These are phyloP conservation scores for Agaricus subrufescens DNA, from an alignment of 768 basidiomycete genomes.

Conservation along the genomic window DNA sequence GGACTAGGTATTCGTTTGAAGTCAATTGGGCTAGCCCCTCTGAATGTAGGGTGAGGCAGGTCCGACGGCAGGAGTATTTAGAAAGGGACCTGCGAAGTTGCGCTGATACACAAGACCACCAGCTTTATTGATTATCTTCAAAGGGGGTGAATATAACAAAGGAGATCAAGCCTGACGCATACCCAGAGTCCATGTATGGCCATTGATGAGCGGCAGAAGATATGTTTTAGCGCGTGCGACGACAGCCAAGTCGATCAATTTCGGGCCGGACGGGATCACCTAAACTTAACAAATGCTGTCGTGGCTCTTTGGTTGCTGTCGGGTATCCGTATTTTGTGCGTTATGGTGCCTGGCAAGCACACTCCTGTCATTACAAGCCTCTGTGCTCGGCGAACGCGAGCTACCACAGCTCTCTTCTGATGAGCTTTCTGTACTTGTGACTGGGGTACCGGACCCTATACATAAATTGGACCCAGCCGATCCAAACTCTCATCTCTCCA, in stretches of 20 bases:
- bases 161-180: conserved; percentile 16
- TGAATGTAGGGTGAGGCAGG: conserved; percentile 28
- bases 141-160: conserved; percentile 6
- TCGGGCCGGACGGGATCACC: not conserved
- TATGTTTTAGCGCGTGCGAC: not conserved
- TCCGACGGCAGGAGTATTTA: conserved; percentile 4
- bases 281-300: conserved; percentile 7
- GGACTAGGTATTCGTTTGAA: conserved; percentile 92
- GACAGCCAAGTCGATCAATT: not conserved
- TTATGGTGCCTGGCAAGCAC: conserved; percentile 20
- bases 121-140: conserved; percentile 94
- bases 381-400: conserved; percentile 36
- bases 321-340: conserved; percentile 12
- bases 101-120: conserved; percentile 94
- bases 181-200: conserved; percentile 83
- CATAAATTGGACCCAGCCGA: conserved; percentile 64
- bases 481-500: conserved; percentile 71
- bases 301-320: conserved; percentile 8
- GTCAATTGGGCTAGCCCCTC: conserved; percentile 90
- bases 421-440: conserved; percentile 46
- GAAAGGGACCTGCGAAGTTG: conserved; percentile 74
- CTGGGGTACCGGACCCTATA: conserved; percentile 52
- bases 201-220: conserved; percentile 35
- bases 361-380: conserved; percentile 28
- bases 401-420: conserved; percentile 42